phyloP scores from a whole-genome alignment of 2,329 filamentous ascomycete species.

The Trichoderma atroviride region DNA sequence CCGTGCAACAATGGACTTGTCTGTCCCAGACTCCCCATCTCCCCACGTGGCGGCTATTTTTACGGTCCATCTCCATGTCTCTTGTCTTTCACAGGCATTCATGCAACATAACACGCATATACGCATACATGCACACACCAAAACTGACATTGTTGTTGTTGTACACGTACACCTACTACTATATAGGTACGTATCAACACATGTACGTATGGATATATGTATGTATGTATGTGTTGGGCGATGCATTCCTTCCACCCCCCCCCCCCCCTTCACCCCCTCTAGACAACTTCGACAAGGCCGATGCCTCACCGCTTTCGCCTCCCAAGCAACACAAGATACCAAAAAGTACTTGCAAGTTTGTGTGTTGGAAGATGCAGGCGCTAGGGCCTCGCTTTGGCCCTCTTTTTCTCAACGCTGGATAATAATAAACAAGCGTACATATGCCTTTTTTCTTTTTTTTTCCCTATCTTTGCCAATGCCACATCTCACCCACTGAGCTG shows the following conservation, averaged over 20 bases:
- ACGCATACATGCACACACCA: neutral
- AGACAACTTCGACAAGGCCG: neutral
- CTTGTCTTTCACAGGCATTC: neutral
- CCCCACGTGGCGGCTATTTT: slow-evolving; percentile 17
- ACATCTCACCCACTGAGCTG: neutral
- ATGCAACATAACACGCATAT: neutral
- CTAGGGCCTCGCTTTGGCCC: slow-evolving; percentile 17
- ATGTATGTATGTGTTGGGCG: slow-evolving; percentile 19
- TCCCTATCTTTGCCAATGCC: neutral
- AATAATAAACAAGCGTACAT: neutral
- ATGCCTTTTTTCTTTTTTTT: neutral
- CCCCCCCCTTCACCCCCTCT: no score
- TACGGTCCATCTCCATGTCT: neutral
- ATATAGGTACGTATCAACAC: neutral
- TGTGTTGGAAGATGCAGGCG: neutral
- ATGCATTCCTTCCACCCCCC: slow-evolving; percentile 17
- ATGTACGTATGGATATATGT: neutral
- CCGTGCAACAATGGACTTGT: neutral
- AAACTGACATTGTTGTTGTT: neutral
- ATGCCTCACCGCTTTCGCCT: slow-evolving; percentile 14
- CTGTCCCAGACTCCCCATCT: neutral
- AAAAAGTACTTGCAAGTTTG: neutral
- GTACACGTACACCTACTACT: neutral
- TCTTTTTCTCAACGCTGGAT: neutral
- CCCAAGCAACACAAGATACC: neutral